phyloP scores from a whole-genome alignment of 2,329 filamentous ascomycete genomes.

The Teratosphaeria destructans region DNA sequence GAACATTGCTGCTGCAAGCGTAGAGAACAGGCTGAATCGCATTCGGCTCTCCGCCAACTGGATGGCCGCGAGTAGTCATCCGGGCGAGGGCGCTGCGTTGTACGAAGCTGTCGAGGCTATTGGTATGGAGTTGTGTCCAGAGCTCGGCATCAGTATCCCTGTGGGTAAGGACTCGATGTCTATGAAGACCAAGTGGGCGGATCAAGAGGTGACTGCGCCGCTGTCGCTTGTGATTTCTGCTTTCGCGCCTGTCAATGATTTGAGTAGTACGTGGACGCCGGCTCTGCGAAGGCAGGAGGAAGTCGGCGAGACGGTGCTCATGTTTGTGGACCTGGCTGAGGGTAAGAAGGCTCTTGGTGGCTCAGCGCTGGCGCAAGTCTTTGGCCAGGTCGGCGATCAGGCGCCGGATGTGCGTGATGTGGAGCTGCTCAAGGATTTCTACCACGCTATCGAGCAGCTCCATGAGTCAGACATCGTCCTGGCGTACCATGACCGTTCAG shows the following conservation, averaged over 20 bases:
- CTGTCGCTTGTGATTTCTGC: conserved; percentile 86
- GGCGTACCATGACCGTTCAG: conserved; percentile 89
- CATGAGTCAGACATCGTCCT: conserved; percentile 64
- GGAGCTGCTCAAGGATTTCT: conserved; percentile 76
- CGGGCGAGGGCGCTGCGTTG: conserved; percentile 81
- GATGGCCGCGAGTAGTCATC: conserved; percentile 95
- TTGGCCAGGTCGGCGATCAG: conserved; percentile 74
- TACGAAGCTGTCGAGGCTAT: conserved; percentile 92
- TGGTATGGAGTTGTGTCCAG: conserved; percentile 81
- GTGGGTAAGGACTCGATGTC: conserved; percentile 98
- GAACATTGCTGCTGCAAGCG: conserved; percentile 77
- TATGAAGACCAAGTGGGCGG: conserved; percentile 94
- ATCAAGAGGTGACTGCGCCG: conserved; percentile 82
- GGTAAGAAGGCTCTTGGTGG: conserved; percentile 77
- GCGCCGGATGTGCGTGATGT: conserved; percentile 77
- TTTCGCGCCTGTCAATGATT: conserved; percentile 73
- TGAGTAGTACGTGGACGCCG: conserved; percentile 86
- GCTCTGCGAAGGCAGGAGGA: conserved; percentile 73
- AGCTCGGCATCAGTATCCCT: conserved; percentile 84
- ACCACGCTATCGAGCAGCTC: conserved; percentile 67
- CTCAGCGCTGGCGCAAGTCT: conserved; percentile 81
- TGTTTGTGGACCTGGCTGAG: conserved; percentile 82
- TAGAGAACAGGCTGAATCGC: conserved; percentile 61
- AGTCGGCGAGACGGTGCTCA: conserved; percentile 75
- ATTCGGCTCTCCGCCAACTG: conserved; percentile 92